These are phyloP conservation scores for Exophiala spinifera DNA, from an alignment of 2,329 filamentous ascomycete genomes.

Conservation along the genomic window DNA sequence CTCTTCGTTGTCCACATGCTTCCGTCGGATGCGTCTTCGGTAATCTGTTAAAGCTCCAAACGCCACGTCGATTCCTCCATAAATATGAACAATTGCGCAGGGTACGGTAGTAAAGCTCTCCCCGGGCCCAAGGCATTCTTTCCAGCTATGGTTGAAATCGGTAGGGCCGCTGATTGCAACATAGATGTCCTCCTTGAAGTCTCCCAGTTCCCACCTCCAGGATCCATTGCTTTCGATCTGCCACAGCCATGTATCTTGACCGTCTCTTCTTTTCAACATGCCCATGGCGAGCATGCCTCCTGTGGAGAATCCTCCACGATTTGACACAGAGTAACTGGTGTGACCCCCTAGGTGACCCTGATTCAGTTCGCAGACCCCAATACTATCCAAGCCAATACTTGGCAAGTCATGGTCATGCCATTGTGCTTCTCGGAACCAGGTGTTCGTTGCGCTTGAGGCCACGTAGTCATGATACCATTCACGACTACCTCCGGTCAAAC, in stretches of 20 bases:
- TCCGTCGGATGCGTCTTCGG: conserved; percentile 32
- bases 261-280: conserved; percentile 26
- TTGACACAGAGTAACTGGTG: conserved; percentile 29
- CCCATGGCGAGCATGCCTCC: conserved; percentile 35
- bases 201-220: conserved; percentile 39
- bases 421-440: conserved; percentile 37
- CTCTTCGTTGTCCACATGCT: conserved; percentile 32
- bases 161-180: conserved; percentile 32
- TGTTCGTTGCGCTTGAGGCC: conserved; percentile 30
- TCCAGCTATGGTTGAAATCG: conserved; percentile 33
- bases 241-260: conserved; percentile 36
- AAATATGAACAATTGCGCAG: conserved; percentile 28
- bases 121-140: conserved; percentile 27
- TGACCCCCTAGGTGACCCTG: conserved; percentile 24
- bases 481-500: conserved; percentile 15
- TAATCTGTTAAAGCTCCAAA: conserved; percentile 34
- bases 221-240: conserved; percentile 39
- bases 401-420: conserved; percentile 33
- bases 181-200: conserved; percentile 36
- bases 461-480: conserved; percentile 31
- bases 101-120: conserved; percentile 30
- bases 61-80: conserved; percentile 28
- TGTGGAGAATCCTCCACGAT: conserved; percentile 34
- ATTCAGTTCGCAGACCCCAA: conserved; percentile 26
- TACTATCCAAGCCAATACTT: conserved; percentile 32